Percentiles rank a stretch among this genome's conserved stretches.
Conservation (phyloP, 1,284 basidiomycete genomes). For the Meira nashicola region DNA sequence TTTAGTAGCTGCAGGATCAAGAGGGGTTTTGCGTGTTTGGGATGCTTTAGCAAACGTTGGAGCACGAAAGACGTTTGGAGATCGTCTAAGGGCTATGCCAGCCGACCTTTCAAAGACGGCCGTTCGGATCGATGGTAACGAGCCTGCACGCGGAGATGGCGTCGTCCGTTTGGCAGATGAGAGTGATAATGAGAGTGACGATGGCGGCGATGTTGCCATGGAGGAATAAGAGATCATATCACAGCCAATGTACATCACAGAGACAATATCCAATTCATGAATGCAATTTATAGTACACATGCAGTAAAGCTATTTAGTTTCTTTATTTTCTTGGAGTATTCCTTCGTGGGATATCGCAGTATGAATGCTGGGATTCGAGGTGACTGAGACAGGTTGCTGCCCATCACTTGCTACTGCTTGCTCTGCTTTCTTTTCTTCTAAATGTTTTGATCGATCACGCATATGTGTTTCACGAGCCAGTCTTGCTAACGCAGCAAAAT, state of each 20-base stretch:
- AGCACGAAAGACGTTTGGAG: constrained; percentile 52
- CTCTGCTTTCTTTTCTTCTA: too few relatives aligned
- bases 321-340: too few relatives aligned
- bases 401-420: too few relatives aligned
- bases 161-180: constrained; percentile 30
- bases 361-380: too few relatives aligned
- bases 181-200: constrained; percentile 25
- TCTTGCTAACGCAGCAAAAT: too few relatives aligned
- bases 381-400: too few relatives aligned
- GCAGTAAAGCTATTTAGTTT: too few relatives aligned
- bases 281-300: too few relatives aligned
- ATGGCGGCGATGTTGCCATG: constrained; percentile 23
- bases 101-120: constrained; percentile 11
- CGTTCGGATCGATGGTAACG: constrained; percentile 22
- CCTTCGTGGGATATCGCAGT: too few relatives aligned
- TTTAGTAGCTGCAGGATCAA: constrained; percentile 85
- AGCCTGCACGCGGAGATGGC: constrained; percentile 27
- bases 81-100: constrained; percentile 33
- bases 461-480: too few relatives aligned
- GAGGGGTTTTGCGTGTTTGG: constrained; percentile 90
- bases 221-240: constrained; percentile 15
- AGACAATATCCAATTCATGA: too few relatives aligned
- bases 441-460: too few relatives aligned
- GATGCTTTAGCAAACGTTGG: constrained; percentile 59
- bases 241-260: background rate